These are phyloP conservation scores for Cadophora sp. DNA, from an alignment of 2,329 filamentous ascomycete genomes.

Conservation along the genomic window DNA sequence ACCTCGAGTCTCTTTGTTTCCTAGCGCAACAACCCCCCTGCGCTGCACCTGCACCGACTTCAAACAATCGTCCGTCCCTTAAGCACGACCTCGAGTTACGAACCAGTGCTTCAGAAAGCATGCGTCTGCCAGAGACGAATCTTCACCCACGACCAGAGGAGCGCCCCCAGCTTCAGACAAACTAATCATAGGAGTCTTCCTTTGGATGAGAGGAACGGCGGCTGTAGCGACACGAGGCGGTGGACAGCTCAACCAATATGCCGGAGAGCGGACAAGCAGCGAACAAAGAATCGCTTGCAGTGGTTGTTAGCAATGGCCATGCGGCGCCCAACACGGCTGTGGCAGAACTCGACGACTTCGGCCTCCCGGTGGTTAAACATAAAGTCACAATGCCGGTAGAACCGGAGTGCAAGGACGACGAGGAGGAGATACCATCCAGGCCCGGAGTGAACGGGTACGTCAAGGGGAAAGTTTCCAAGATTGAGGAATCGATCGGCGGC, in stretches of 20 bases:
- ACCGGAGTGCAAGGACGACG: conserved; percentile 30
- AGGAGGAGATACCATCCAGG: conserved; percentile 14
- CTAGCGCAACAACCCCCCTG: conserved; percentile 5
- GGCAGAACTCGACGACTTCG: conserved; percentile 72
- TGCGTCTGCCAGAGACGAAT: conserved; percentile 33
- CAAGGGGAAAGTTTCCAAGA: conserved; percentile 12
- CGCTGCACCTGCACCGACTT: conserved; percentile 3
- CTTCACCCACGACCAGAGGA: conserved; percentile 8
- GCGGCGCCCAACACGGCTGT: conserved; percentile 28
- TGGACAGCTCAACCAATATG: conserved; percentile 42
- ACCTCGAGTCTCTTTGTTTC: conserved; percentile 3
- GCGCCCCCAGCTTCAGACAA: conserved; percentile 15
- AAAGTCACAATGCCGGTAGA: conserved; percentile 44
- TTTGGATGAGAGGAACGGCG: conserved; percentile 25
- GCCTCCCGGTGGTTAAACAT: conserved; percentile 66
- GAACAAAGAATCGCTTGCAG: conserved; percentile 34
- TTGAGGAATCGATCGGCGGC: conserved; percentile 11
- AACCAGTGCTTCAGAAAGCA: conserved; percentile 28
- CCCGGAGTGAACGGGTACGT: conserved; percentile 29
- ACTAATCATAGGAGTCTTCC: conserved; percentile 6
- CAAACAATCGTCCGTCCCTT: conserved; percentile 11
- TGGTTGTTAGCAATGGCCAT: conserved; percentile 32
- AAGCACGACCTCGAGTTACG: conserved; percentile 21
- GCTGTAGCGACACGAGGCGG: conserved; percentile 23
- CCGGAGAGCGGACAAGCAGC: conserved; percentile 39